Conservation (phyloP, 2,329 filamentous ascomycete genomes). For the Colletotrichum sp. region DNA sequence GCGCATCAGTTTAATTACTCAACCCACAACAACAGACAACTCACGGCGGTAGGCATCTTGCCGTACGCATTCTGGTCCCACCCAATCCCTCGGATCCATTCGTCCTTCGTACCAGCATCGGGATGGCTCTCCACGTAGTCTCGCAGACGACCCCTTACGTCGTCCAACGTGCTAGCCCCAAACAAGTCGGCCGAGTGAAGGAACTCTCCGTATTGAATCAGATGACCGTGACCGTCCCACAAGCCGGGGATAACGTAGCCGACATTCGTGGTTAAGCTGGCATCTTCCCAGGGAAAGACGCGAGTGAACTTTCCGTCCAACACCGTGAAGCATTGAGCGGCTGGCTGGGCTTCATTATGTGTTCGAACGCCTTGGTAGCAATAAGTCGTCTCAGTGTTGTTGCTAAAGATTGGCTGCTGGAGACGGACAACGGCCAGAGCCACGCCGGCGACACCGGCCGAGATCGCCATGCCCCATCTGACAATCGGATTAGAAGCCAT, state of each 20-base stretch:
- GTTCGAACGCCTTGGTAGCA: conserved; percentile 47
- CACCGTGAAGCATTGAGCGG: conserved; percentile 62
- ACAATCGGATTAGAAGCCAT: conserved; percentile 9
- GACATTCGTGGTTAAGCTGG: conserved; percentile 28
- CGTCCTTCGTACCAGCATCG: conserved; percentile 54
- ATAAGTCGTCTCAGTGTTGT: conserved; percentile 28
- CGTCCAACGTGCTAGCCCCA: conserved; percentile 57
- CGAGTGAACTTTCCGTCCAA: conserved; percentile 54
- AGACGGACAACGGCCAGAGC: conserved; percentile 33
- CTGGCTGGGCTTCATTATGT: conserved; percentile 36
- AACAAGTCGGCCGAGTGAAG: conserved; percentile 71
- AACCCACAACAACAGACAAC: conserved; percentile 27
- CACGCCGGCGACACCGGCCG: conserved; percentile 29
- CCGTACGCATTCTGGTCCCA: conserved; percentile 74
- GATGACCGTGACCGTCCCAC: conserved; percentile 75
- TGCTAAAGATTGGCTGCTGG: conserved; percentile 20
- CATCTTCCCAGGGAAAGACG: conserved; percentile 45
- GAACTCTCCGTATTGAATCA: conserved; percentile 71
- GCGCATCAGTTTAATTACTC: not conserved
- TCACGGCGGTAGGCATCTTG: conserved; percentile 68
- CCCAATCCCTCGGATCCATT: conserved; percentile 72
- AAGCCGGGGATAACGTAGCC: conserved; percentile 70
- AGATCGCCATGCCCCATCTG: conserved; percentile 29
- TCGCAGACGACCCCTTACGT: conserved; percentile 58
- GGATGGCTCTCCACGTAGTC: conserved; percentile 56